Evolutionary conservation across 2,329 filamentous ascomycete species (phyloP), one percentile per base, ranked within the genome.

Genomic region (Hypomyces perniciosus): DNA sequence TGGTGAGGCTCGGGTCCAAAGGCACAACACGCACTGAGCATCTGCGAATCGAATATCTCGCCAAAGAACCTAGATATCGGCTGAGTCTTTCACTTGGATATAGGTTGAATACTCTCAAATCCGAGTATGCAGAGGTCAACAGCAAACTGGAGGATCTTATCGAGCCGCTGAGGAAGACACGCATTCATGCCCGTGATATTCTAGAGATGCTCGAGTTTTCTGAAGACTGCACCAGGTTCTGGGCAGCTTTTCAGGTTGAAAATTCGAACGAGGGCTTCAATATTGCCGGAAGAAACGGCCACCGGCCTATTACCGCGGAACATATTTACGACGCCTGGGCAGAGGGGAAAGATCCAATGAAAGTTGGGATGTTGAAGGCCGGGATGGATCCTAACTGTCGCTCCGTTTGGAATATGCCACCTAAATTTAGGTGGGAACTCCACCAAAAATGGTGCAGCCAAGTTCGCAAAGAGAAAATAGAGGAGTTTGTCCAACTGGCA

Each of bases 1-100:
- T 89, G 50, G 76, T 86, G 0, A 76, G 86, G 0, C 69, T 90
- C 0, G 86, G 86, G 0, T 76, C 75, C 0, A 86, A 86, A 54
- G 78, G 60, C 0, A 81, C 75, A 0, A 28, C 59, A 0, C 62
- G 65, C 4, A 87, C 82, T 0, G 66, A 69, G 2, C 45, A 57
- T 0, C 65, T 87, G 0, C 70, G 62, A 2, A 62, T 86, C 1
- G 70, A 62, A 0, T 66, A 71, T 26, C 74, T 78, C 1, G 38
- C 49, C 2, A 47, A 34, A n/a, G 30, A 46, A 12, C 4, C 27
- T 5, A 13, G 26, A 3, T 45, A 33, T 40, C 48, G 51, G 13
- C n/a, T 43, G 1, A 43, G 44, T 1, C 3, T 7, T 8, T 46
- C 54, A 6, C 30, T 45, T 5, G 26, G 31, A 30, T 6, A 26